Evolutionary conservation across 2,329 filamentous ascomycete genomes (phyloP), one percentile per base, ranked within the genome.

Genomic region (Hymenoscyphus repandus): DNA sequence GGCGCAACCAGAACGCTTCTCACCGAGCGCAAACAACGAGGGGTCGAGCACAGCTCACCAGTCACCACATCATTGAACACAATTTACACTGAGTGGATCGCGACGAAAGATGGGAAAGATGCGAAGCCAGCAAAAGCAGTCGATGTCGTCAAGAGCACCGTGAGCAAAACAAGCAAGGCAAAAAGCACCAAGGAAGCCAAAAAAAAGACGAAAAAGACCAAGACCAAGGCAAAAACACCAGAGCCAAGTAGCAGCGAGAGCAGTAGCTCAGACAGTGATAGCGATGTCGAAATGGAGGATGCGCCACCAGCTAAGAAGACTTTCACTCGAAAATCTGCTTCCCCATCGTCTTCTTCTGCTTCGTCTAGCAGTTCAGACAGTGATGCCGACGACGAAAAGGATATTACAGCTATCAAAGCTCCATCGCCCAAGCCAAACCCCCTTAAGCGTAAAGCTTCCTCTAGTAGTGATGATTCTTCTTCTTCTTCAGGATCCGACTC

Each of bases 1-100:
- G 73, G 74, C 52, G 79, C 86, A 41, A 78, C 78, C 62, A 71
- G 75, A 52, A 77, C 80, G 5, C 85, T 90, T 62, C 73, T 74
- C 60, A 80, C 83, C 64, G 82, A 89, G 64, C 73, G 76, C 70
- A 64, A 74, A 71, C 68, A 53, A n/a, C 58, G 63, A 52, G 62
- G 59, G 37, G 54, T 50, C 18, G 76, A 76, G 57, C 75, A 73
- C 45, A 77, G 73, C 73, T n/a, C 34, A 11, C 65, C 71, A 40
- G 62, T 64, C 17, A 66, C 58, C 58, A 64, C 49, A 55, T 73
- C 61, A 41, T 58, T 70, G 12, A 60, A 57, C 41, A 62, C 61
- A 31, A 64, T 70, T 32, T 69, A 63, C 57, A 61, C 71, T 43
- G 69, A 73, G 43, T 67, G 73, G 58, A 68, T 69, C 53, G 63